Evolutionary conservation across 805 yeast species (phyloP).

Genomic region (Lachancea lanzarotensis): DNA sequence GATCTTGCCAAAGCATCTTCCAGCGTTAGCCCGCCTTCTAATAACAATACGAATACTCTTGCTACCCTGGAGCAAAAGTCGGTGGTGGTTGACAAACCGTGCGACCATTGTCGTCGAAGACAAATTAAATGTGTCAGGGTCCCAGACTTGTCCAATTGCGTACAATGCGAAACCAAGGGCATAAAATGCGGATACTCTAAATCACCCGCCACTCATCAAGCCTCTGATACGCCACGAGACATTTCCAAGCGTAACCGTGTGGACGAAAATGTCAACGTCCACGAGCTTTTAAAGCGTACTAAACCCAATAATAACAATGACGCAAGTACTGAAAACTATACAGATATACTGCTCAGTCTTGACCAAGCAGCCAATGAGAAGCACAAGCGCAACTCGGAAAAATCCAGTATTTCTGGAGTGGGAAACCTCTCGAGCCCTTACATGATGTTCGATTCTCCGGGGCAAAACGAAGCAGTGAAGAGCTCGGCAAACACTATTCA

Average conservation of each 20-base stretch:
- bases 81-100: constrained; percentile 39
- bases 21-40: neutral
- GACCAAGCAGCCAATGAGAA: constrained; percentile 6
- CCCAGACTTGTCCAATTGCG: constrained; percentile 59
- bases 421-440: neutral
- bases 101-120: constrained; percentile 79
- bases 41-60: constrained; percentile 3
- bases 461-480: constrained; percentile 6
- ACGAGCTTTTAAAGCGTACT: constrained; percentile 19
- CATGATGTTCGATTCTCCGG: constrained; percentile 2
- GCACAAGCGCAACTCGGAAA: constrained; percentile 2
- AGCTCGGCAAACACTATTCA: neutral
- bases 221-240: constrained; percentile 31
- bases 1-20: neutral
- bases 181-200: constrained; percentile 71
- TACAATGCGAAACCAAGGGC: constrained; percentile 69
- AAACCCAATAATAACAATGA: constrained; percentile 15
- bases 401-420: neutral
- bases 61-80: constrained; percentile 10
- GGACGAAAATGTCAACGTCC: constrained; percentile 19
- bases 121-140: constrained; percentile 72
- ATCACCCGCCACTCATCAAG: constrained; percentile 38
- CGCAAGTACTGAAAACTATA: constrained; percentile 16
- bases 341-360: constrained; percentile 23
- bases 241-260: constrained; percentile 18